Percentiles rank a stretch among this genome's conserved stretches.
These are phyloP conservation scores for Didymella segeticola DNA, from an alignment of 2,329 filamentous ascomycete genomes.

Conservation along the genomic window DNA sequence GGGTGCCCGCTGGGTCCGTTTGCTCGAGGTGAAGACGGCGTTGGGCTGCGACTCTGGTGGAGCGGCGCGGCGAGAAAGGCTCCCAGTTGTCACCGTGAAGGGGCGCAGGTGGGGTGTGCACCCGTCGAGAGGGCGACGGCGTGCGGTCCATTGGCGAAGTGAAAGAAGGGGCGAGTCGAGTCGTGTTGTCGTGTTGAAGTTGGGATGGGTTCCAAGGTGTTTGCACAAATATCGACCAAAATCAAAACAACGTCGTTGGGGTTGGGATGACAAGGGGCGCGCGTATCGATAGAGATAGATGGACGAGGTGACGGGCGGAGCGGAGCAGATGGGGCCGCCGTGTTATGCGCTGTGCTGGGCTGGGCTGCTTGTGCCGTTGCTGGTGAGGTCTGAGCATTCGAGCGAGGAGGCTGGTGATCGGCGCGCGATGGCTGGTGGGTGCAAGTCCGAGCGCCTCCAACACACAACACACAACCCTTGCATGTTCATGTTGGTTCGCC, in stretches of 20 bases:
- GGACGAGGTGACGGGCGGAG: constrained; percentile 16
- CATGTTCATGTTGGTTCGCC: neutral
- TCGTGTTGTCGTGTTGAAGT: constrained; percentile 16
- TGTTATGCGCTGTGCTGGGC: constrained; percentile 25
- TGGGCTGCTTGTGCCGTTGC: constrained; percentile 6
- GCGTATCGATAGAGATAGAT: constrained; percentile 18
- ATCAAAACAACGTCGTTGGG: too few species aligned
- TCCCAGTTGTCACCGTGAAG: constrained; percentile 74
- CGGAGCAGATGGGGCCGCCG: constrained; percentile 21
- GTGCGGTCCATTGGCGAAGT: constrained; percentile 56
- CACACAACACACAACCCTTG: neutral
- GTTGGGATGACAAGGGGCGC: constrained; percentile 9
- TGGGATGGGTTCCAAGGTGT: constrained; percentile 22
- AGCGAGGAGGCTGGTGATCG: constrained; percentile 37
- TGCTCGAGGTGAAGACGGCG: constrained; percentile 45
- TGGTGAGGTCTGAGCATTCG: constrained; percentile 11
- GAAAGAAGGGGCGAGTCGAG: neutral
- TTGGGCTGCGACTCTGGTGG: constrained; percentile 66
- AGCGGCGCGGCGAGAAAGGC: constrained; percentile 73
- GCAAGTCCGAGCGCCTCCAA: neutral
- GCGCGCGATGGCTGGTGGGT: constrained; percentile 25
- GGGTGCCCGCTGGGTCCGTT: constrained; percentile 21
- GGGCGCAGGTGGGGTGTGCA: constrained; percentile 73
- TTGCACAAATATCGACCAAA: constrained; percentile 13
- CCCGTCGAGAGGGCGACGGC: constrained; percentile 64